Conservation (phyloP, 2,329 filamentous ascomycete genomes). For the Fusarium praegraminearum region DNA sequence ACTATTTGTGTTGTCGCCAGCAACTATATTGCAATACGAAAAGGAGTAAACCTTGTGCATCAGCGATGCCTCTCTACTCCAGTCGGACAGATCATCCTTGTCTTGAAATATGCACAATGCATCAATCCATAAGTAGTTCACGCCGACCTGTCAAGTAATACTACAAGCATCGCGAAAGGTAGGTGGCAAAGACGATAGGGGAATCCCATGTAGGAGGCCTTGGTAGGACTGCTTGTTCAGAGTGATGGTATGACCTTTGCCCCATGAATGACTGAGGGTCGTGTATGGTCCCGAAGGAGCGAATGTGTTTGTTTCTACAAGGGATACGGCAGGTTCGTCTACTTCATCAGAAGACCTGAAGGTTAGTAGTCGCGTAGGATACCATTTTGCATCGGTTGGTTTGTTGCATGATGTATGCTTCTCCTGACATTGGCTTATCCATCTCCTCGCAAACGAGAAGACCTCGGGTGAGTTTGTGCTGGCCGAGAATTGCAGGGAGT, state of each 20-base stretch:
- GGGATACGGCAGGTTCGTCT: neutral
- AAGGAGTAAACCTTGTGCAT: neutral
- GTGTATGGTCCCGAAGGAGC: neutral
- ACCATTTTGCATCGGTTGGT: neutral
- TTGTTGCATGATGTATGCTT: neutral
- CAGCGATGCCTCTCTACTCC: neutral
- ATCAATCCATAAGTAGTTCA: neutral
- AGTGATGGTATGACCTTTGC: neutral
- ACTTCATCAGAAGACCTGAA: no score
- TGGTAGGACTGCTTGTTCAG: neutral
- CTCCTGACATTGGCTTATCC: neutral
- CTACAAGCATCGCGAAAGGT: neutral
- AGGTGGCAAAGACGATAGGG: neutral
- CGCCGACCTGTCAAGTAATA: neutral
- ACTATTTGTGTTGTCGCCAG: neutral
- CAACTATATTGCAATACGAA: neutral
- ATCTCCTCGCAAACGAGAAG: neutral
- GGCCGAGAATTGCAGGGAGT: neutral
- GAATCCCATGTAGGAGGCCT: neutral
- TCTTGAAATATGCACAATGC: conserved; percentile 1
- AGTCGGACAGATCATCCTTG: neutral
- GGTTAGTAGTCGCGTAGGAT: neutral
- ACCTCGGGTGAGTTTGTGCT: neutral
- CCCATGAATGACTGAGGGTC: conserved; percentile 1
- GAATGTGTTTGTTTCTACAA: neutral